These are phyloP conservation scores for Gossypium australe DNA, from an alignment of 345 rosid genomes.

Conservation along the genomic window DNA sequence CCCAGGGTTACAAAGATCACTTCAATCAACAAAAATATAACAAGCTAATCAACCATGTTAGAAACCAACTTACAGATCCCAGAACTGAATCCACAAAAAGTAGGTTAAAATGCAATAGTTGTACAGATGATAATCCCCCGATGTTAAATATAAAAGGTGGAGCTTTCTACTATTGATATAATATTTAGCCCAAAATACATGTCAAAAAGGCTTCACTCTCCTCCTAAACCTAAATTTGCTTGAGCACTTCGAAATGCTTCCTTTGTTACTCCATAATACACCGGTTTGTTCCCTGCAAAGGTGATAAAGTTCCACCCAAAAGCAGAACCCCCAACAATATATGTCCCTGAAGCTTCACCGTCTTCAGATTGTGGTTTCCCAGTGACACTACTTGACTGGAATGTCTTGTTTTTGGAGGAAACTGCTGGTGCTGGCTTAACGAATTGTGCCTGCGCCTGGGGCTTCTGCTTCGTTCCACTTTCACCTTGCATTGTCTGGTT, in stretches of 20 bases:
- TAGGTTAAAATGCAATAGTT: neutral
- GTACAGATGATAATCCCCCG: neutral
- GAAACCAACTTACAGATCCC: neutral
- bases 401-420: conserved; percentile 26
- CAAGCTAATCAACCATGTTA: neutral
- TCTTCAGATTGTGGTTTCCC: conserved; percentile 32
- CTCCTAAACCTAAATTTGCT: conserved; percentile 16
- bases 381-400: conserved; percentile 12
- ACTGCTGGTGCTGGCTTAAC: conserved; percentile 15
- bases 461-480: conserved; percentile 28
- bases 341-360: conserved; percentile 19
- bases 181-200: neutral
- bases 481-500: conserved; percentile 37
- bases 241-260: conserved; percentile 58
- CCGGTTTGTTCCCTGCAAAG: conserved; percentile 36
- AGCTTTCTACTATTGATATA: neutral
- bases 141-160: neutral
- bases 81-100: neutral
- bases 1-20: no score
- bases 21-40: neutral
- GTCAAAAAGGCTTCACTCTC: conserved; percentile 8
- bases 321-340: conserved; percentile 75
- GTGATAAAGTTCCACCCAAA: conserved; percentile 93
- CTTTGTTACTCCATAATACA: conserved; percentile 64
- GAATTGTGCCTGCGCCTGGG: conserved; percentile 13